Evolutionary conservation across 345 rosid genomes (phyloP), one percentile per base, ranked within the genome.

Genomic region (Aegle marmelos): DNA sequence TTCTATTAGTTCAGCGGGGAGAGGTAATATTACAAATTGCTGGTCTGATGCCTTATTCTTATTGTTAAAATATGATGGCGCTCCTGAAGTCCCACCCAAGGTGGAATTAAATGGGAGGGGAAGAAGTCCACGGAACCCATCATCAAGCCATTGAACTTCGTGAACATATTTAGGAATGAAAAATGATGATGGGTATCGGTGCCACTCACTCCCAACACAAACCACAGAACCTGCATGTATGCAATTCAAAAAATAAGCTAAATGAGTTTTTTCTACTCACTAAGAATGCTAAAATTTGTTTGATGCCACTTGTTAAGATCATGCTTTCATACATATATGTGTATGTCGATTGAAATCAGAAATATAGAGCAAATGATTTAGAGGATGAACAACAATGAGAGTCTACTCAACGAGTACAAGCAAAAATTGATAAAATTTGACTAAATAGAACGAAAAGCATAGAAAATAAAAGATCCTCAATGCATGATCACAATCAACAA

Each of bases 161-260:
- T 90, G 77, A 7, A 96, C 79, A 79, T 73, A 94, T 61, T 81
- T 81, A 36, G 99, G 99, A 73, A 96, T 85, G 36, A 96, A 91
- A 84, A 96, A 96, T 28, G 98, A 96, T 24, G 99, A 94, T 14
- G 98, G 97, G 81, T 85, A 92, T 41, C 99, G 97, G 83, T 96
- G 99, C 98, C 99, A 91, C 82, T 96, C 99, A 83, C 98, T 90
- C 87, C 98, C 98, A 84, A 94, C 91, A 80, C 99, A 96, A 68
- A 94, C 86, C 63, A 91, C 92, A 79, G 99, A 88, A 80, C 95
- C 99, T 96, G 89, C 65, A 72, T 30, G 22, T 7, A 57, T 11
- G 39, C 17, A 19, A 27, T 39, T 60, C 22, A 28, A 48, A 63
- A 25, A 31, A 45, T 37, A 59, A 58, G 66, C 13, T 73, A 59